Percentiles rank a stretch among this genome's conserved stretches.
These are phyloP conservation scores for Triangularia setosa DNA, from an alignment of 2,329 filamentous ascomycete genomes.

Conservation along the genomic window DNA sequence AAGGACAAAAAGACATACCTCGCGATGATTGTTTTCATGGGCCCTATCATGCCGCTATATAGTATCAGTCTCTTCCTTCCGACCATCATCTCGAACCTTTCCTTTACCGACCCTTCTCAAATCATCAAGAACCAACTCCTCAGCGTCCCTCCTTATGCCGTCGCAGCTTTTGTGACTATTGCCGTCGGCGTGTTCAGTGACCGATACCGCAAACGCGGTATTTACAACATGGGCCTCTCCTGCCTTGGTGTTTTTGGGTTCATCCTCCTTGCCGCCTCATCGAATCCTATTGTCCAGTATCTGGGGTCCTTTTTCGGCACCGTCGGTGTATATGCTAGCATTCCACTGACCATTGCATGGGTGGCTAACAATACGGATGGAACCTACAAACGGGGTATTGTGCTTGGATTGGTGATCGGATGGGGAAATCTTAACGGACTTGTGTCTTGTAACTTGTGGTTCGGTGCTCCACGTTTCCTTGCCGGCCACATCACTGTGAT, in stretches of 20 bases:
- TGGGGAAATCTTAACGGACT: constrained; percentile 93
- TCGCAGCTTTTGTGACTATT: constrained; percentile 66
- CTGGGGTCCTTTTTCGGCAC: constrained; percentile 81
- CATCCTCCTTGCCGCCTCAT: constrained; percentile 67
- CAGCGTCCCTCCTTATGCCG: constrained; percentile 71
- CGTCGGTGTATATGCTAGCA: constrained; percentile 81
- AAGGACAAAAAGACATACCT: constrained; percentile 72
- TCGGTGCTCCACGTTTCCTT: constrained; percentile 60
- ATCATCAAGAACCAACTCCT: constrained; percentile 65
- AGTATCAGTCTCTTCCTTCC: constrained; percentile 54
- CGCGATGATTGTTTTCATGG: constrained; percentile 47
- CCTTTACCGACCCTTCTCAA: constrained; percentile 34
- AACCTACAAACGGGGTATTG: constrained; percentile 89
- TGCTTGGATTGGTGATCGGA: constrained; percentile 82
- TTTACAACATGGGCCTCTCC: constrained; percentile 76
- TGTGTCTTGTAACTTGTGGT: constrained; percentile 77
- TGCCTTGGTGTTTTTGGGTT: constrained; percentile 74
- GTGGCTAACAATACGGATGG: constrained; percentile 83
- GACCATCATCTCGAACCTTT: constrained; percentile 47
- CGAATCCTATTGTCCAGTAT: constrained; percentile 67
- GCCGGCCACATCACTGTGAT: constrained; percentile 73
- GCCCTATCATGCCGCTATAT: constrained; percentile 47
- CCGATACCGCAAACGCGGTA: constrained; percentile 64
- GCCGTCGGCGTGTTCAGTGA: constrained; percentile 72
- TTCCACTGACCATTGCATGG: constrained; percentile 86